Evolutionary conservation across 495 filamentous ascomycete species (phyloP).

Genomic region (Aspergillus sclerotioniger): DNA sequence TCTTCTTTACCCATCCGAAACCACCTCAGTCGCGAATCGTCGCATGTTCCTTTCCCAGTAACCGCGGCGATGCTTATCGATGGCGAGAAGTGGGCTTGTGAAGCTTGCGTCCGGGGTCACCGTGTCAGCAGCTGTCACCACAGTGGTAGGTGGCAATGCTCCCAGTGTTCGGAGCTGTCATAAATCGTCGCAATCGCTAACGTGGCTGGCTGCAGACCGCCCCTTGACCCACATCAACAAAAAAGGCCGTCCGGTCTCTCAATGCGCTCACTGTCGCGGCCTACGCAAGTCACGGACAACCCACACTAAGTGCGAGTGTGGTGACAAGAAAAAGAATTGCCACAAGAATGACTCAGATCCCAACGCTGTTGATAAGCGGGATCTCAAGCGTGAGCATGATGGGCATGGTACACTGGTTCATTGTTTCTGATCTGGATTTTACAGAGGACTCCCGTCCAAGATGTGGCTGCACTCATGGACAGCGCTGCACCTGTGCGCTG

Average conservation of each 20-base stretch:
- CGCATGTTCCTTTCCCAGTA: conserved; percentile 47
- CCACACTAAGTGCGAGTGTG: conserved; percentile 96
- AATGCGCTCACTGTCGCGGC: conserved; percentile 95
- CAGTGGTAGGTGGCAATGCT: conserved; percentile 60
- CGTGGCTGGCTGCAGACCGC: conserved; percentile 62
- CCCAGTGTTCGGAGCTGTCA: conserved; percentile 19
- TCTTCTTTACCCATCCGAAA: no score
- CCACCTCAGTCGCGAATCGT: conserved; percentile 47
- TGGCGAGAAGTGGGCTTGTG: conserved; percentile 88
- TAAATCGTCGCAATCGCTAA: conserved; percentile 12
- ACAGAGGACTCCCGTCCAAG: conserved; percentile 60
- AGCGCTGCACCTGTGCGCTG: conserved; percentile 85
- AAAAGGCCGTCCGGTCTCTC: conserved; percentile 96
- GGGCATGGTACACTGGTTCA: conserved; percentile 33
- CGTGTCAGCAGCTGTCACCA: conserved; percentile 94
- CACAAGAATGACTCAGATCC: conserved; percentile 63
- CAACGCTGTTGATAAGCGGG: conserved; percentile 52
- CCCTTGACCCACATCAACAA: conserved; percentile 95
- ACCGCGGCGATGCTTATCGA: conserved; percentile 71
- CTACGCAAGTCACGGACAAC: conserved; percentile 96
- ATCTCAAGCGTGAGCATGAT: conserved; percentile 60
- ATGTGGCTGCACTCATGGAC: conserved; percentile 89
- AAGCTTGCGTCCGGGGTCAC: conserved; percentile 91
- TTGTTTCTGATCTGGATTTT: conserved; percentile 41
- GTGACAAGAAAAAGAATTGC: conserved; percentile 73